Conservation (phyloP, 192 early-diverging fungal genomes). For the Podila horticola region DNA sequence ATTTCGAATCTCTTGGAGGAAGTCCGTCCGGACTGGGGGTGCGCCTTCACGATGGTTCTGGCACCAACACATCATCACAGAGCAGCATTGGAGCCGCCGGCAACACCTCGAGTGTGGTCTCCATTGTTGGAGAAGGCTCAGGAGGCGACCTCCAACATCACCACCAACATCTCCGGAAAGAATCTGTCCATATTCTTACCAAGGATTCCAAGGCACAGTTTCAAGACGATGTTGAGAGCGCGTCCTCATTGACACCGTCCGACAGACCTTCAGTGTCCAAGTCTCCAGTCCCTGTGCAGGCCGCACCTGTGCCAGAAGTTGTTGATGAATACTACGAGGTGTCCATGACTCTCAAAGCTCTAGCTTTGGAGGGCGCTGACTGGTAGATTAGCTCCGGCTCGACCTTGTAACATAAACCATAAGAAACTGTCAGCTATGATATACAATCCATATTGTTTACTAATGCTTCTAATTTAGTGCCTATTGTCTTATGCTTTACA, state of each 20-base stretch:
- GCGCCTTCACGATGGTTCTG: background rate
- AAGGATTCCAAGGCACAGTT: background rate
- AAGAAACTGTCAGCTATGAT: no score
- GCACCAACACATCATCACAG: background rate
- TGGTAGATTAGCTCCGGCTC: slow-evolving; percentile 10
- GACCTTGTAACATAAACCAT: no score
- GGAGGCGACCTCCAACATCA: background rate
- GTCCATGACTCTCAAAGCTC: slow-evolving; percentile 38
- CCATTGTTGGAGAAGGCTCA: background rate
- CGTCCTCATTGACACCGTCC: background rate
- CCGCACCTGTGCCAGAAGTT: slow-evolving; percentile 7
- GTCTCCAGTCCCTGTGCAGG: background rate
- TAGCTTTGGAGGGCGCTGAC: slow-evolving; percentile 45
- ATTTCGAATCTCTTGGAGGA: no score
- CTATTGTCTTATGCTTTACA: background rate
- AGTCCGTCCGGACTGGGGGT: background rate
- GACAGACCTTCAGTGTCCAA: background rate
- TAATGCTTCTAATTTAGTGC: background rate
- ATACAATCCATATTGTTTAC: no score
- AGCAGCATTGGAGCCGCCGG: background rate
- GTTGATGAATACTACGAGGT: slow-evolving; percentile 50
- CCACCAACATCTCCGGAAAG: background rate
- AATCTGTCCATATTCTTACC: background rate
- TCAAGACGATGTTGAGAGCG: background rate
- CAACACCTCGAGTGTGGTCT: background rate